Percentiles rank a stretch among this genome's conserved stretches.
Evolutionary conservation across 2,329 filamentous ascomycete genomes (phyloP).

Genomic region (Ophiocordyceps robertsii): DNA sequence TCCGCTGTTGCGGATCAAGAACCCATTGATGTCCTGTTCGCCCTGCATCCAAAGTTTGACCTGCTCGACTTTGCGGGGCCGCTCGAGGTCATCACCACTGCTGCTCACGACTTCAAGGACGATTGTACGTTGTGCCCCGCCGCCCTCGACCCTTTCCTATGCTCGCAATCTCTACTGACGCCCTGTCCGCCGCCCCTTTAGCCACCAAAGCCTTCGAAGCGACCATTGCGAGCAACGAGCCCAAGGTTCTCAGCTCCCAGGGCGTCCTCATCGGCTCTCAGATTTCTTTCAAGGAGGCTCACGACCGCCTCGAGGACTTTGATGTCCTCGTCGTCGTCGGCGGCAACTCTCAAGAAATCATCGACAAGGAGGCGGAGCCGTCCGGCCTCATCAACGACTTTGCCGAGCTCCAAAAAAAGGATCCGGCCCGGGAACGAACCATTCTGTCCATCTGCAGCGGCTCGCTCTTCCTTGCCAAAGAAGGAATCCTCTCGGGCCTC

Average conservation of each 20-base stretch:
- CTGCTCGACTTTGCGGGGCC: conserved; percentile 44
- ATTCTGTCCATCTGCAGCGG: conserved; percentile 71
- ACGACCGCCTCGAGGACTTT: conserved; percentile 60
- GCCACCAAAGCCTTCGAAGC: conserved; percentile 44
- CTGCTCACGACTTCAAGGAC: conserved; percentile 40
- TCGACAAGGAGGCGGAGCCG: conserved; percentile 57
- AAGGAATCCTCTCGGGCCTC: conserved; percentile 65
- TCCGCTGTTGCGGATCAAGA: conserved; percentile 44
- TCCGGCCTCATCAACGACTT: conserved; percentile 62
- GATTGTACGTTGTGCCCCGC: conserved; percentile 22
- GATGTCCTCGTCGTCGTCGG: conserved; percentile 70
- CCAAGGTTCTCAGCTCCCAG: conserved; percentile 43
- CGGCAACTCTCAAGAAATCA: conserved; percentile 48
- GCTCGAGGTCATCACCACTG: conserved; percentile 35
- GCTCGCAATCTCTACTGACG: background rate
- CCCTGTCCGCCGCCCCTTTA: conserved; percentile 11
- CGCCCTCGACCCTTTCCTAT: background rate
- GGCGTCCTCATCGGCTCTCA: conserved; percentile 61
- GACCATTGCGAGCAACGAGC: conserved; percentile 39
- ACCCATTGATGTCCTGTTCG: conserved; percentile 46
- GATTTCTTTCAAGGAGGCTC: conserved; percentile 65
- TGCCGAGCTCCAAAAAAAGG: conserved; percentile 66
- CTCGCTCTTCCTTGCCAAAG: conserved; percentile 61
- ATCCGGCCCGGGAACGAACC: conserved; percentile 68
- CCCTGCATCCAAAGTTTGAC: conserved; percentile 46